A percentile compares a stretch with the other conserved stretches of the same genome.
Evolutionary conservation across 108 stramenopile genomes (phyloP).

Genomic region (Nannochloropsis salina): DNA sequence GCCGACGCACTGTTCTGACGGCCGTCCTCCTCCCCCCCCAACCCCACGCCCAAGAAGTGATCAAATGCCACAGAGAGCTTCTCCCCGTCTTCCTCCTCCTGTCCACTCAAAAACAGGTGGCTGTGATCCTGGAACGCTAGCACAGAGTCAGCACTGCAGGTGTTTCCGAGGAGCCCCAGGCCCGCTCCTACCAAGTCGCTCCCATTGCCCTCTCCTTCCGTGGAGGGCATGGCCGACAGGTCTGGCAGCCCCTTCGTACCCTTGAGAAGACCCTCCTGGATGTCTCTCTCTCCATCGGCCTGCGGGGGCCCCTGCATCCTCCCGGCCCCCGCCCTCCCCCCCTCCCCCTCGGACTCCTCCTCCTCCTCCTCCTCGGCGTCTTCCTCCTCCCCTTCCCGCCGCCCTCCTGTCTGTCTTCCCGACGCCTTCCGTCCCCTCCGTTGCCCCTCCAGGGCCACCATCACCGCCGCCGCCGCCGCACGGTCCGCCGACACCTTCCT

Average conservation of each 20-base stretch:
- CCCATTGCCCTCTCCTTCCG: background rate
- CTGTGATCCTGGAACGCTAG: background rate
- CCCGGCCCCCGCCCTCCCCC: background rate
- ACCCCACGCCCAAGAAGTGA: background rate
- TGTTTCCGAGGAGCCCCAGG: background rate
- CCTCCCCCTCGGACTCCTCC: background rate
- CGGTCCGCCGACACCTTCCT: background rate
- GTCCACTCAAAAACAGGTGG: background rate
- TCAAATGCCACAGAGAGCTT: background rate
- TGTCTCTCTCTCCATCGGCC: background rate
- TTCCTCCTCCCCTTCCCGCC: background rate
- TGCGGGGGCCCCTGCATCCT: background rate
- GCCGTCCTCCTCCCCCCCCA: background rate
- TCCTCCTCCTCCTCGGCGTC: background rate
- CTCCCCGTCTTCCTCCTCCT: background rate
- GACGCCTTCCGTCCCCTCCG: background rate
- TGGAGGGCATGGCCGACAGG: background rate
- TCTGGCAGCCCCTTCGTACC: background rate
- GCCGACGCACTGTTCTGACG: background rate
- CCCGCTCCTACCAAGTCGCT: background rate
- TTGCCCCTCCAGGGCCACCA: conserved; percentile 1
- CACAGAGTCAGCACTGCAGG: background rate
- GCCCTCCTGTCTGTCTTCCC: background rate
- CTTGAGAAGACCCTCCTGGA: background rate
- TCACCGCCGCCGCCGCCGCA: background rate